Evolutionary conservation across 2,329 filamentous ascomycete genomes (phyloP), one percentile per base, ranked within the genome.

Genomic region (Magnaporthales sp.): DNA sequence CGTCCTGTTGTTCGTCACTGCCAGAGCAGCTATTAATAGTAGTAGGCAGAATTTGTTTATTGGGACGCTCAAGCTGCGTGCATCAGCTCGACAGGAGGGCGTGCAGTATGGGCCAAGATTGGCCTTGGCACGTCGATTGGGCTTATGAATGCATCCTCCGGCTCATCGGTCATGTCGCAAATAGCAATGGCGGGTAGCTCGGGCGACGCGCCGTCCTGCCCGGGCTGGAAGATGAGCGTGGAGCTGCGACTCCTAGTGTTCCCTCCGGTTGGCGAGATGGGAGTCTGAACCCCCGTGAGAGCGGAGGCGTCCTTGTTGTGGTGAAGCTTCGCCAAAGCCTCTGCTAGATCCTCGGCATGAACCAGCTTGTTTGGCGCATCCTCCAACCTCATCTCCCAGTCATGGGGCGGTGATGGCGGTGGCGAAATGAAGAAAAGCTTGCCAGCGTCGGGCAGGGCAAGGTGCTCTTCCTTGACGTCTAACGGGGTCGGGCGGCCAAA

Each of bases 361-460:
- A 90, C 86, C 73, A 84, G 81, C 77, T 89, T 89, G 76, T 91
- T 91, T 67, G 88, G 88, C 4, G 88, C 88, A 70, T 88, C 88
- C 76, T 91, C 88, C 62, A 89, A 78, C 70, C 83, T 83, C 77
- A 87, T 83, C 78, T 89, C 85, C 88, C 88, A 91, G 71, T 86
- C 88, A 72, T 89, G 86, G 2, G 88, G 88, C 58, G 88, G 88
- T 67, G 83, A 86, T 5, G 88, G 88, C 9, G 88, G 88, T 30
- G 88, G 88, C 64, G 85, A 88, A 76, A 91, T 90, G 80, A 91
- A 90, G 80, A 90, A 90, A 66, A 89, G 83, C 80, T 89, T 90
- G 73, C 87, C 88, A 65, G 86, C 86, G 69, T 90, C 88, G 67
- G 88, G 87, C 0, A 90, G 83, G n/a, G 84, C 82, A 10, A 90